Percentiles rank a stretch among this genome's conserved stretches.
Evolutionary conservation across 257 asterid species (phyloP).

Genomic region (Eucommia ulmoides): DNA sequence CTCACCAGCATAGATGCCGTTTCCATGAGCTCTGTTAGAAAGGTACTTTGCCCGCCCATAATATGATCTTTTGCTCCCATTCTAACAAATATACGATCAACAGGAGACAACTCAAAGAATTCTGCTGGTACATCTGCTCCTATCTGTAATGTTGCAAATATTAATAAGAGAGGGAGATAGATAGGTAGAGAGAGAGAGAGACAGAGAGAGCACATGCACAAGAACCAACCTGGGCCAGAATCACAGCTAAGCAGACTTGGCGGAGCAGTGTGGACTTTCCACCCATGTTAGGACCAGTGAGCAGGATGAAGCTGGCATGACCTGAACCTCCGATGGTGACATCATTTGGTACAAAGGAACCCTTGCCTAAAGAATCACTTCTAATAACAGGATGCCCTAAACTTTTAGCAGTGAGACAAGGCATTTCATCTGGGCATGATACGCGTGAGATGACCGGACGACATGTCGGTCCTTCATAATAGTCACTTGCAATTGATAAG

Average conservation of each 20-base stretch:
- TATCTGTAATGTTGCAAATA: constrained; percentile 38
- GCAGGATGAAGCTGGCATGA: constrained; percentile 67
- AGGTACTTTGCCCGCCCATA: constrained; percentile 95
- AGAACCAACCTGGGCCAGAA: constrained; percentile 75
- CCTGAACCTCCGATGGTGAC: constrained; percentile 66
- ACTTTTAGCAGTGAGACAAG: constrained; percentile 50
- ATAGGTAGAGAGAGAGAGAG: constrained; percentile 5
- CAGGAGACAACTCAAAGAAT: constrained; percentile 58
- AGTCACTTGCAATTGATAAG: constrained; percentile 74
- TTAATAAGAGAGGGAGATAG: constrained; percentile 11
- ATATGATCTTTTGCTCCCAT: constrained; percentile 99
- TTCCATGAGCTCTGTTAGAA: constrained; percentile 85
- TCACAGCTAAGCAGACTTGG: constrained; percentile 86
- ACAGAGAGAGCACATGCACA: constrained; percentile 5
- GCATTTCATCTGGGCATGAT: constrained; percentile 38
- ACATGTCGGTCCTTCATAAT: constrained; percentile 73
- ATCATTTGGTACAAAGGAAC: constrained; percentile 78
- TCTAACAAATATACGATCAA: constrained; percentile 84
- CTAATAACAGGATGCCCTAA: constrained; percentile 87
- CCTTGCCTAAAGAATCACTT: constrained; percentile 69
- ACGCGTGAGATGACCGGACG: constrained; percentile 44
- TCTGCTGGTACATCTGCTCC: constrained; percentile 97
- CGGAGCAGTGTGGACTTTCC: constrained; percentile 97
- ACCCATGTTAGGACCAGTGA: constrained; percentile 99
- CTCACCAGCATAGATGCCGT: constrained; percentile 95